Evolutionary conservation across 371 early-diverging fungal genomes (phyloP), one percentile per base, ranked within the genome.

Genomic region (Amoeboaphelidium protococcarum): DNA sequence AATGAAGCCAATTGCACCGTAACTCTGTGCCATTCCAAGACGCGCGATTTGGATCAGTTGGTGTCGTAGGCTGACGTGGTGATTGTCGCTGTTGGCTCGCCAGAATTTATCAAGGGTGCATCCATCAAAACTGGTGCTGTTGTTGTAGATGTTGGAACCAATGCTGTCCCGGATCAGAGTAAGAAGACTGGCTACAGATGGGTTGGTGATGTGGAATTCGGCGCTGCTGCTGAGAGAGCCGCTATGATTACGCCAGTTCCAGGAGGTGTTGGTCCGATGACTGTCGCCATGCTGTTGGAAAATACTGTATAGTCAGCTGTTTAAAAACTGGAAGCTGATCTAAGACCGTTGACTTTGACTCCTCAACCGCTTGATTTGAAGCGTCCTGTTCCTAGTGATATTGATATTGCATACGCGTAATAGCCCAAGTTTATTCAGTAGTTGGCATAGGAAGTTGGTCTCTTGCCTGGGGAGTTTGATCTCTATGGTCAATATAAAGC

Each of bases 61-160:
- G 79, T 84, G n/a, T 12, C 21, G 23, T 59, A 64, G 1, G 88
- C 87, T 16, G 90, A 90, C 62, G 75, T 89, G 42, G 56, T 90
- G 20, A 73, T 89, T 2, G 86, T 79, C 20, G 92, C 92, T 25
- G 73, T 80, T 41, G 92, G 92, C 4, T 54, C 65, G 27, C 54
- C 82, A 1, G 73, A 79, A 44, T 61, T 81, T 47, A 66, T 91
- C 50, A 72, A 80, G 55, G 88, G 82, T 1, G 71, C 72, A 22
- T 91, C 91, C 89, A 60, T 91, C 50, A 88, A 87, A 64, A 70
- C 69, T 3, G 89, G 85, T 21, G 82, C 80, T 12, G 72, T 89
- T 26, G 81, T 91, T 41, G 80, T 91, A 52, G 92, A 90, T 54
- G 92, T 91, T 4, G 92, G 92, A 40, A 88, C 80, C 46, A 91